Conservation (phyloP, 805 yeast species). For the Pichia californica region DNA sequence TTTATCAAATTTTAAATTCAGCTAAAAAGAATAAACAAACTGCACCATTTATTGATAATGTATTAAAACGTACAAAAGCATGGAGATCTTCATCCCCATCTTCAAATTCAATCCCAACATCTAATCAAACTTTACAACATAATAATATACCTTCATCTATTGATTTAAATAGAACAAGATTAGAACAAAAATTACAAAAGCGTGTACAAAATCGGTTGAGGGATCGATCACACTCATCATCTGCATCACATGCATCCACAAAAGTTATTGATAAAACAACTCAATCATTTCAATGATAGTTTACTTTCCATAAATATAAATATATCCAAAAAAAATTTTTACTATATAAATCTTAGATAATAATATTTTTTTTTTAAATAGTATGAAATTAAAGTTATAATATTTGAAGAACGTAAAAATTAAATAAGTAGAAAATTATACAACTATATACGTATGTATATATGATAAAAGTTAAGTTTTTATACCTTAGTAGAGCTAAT, state of each 20-base stretch:
- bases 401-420: too few relatives aligned
- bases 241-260: too few relatives aligned
- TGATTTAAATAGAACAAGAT: conserved; percentile 38
- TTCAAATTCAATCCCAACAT: not conserved
- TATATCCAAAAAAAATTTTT: too few relatives aligned
- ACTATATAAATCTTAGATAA: too few relatives aligned
- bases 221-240: conserved; percentile 8
- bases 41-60: conserved; percentile 1
- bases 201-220: conserved; percentile 31
- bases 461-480: not conserved
- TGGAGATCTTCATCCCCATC: conserved; percentile 3
- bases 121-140: too few relatives aligned
- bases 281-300: not conserved
- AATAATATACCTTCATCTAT: not conserved
- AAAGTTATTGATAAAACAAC: too few relatives aligned
- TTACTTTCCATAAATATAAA: too few relatives aligned
- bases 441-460: too few relatives aligned
- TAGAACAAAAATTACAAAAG: conserved; percentile 45
- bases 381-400: too few relatives aligned
- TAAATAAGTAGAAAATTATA: too few relatives aligned
- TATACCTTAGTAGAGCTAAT: conserved; percentile 18
- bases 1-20: not conserved
- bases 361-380: too few relatives aligned
- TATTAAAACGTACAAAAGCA: conserved; percentile 5
- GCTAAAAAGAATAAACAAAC: not conserved